Percentiles rank a stretch among this genome's conserved stretches.
These are phyloP conservation scores for Cryptococcus jaspeensis DNA, from an alignment of 1,284 basidiomycete genomes.

Conservation along the genomic window DNA sequence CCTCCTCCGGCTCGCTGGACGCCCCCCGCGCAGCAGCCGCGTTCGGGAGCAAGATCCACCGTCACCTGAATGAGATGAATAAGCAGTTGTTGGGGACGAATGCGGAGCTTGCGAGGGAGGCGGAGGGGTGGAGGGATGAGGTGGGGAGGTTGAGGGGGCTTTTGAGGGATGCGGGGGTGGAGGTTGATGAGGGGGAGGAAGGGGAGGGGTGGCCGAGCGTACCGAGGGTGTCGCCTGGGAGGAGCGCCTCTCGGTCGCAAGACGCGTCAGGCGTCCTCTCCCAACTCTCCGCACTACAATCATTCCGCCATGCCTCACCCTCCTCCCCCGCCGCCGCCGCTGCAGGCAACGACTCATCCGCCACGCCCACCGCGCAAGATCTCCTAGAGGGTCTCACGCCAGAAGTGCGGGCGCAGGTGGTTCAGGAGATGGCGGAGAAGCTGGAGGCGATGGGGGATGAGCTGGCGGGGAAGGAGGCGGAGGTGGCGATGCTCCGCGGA, in stretches of 20 bases:
- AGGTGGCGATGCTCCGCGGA: conserved; percentile 26
- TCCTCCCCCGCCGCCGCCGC: not conserved
- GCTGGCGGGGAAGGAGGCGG: conserved; percentile 31
- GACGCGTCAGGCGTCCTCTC: conserved; percentile 5
- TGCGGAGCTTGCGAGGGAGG: conserved; percentile 40
- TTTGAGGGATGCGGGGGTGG: conserved; percentile 33
- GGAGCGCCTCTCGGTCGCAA: not conserved
- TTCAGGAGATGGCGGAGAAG: conserved; percentile 33
- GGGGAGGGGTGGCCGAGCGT: not conserved
- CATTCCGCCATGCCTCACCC: not conserved
- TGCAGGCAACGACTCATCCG: not conserved
- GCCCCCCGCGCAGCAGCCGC: conserved; percentile 34
- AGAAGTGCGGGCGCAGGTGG: conserved; percentile 21
- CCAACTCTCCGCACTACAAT: conserved; percentile 4
- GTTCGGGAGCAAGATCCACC: conserved; percentile 47
- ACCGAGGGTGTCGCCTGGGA: not conserved
- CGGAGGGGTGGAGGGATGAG: conserved; percentile 43
- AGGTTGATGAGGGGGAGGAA: conserved; percentile 32
- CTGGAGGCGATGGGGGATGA: conserved; percentile 31
- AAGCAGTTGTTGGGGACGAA: conserved; percentile 45
- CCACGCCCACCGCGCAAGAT: conserved; percentile 5
- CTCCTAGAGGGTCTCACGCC: conserved; percentile 15
- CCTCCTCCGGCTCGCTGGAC: conserved; percentile 26
- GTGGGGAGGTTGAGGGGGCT: conserved; percentile 26
- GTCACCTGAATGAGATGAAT: conserved; percentile 51